phyloP scores from a whole-genome alignment of 768 basidiomycete species.

The Terana coerulea region DNA sequence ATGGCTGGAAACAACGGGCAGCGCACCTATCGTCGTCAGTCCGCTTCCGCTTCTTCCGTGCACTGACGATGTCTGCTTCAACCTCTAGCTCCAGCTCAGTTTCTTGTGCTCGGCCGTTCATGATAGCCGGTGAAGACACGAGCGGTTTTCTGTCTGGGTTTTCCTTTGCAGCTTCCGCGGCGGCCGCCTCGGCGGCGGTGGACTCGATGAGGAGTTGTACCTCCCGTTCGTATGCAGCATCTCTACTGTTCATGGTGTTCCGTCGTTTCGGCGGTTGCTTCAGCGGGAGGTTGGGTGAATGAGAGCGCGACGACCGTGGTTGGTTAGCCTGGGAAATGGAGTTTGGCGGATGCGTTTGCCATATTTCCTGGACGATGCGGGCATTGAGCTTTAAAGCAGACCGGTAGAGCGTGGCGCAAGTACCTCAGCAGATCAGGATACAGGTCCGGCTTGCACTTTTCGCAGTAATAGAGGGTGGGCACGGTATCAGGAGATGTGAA shows the following conservation, averaged over 20 bases:
- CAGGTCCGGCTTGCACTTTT: slow-evolving; percentile 84
- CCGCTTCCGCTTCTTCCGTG: slow-evolving; percentile 70
- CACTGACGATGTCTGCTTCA: slow-evolving; percentile 40
- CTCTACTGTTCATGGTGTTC: slow-evolving; percentile 97
- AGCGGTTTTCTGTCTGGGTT: background rate
- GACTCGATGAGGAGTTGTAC: slow-evolving; percentile 73
- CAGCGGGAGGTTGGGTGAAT: slow-evolving; percentile 55
- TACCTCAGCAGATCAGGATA: slow-evolving; percentile 82
- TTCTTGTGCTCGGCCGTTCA: slow-evolving; percentile 1
- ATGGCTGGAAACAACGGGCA: background rate
- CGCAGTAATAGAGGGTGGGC: slow-evolving; percentile 88
- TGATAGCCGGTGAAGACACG: background rate
- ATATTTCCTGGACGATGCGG: slow-evolving; percentile 45
- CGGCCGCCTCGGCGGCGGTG: slow-evolving; percentile 68
- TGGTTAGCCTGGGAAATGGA: slow-evolving; percentile 50
- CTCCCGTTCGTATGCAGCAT: slow-evolving; percentile 90
- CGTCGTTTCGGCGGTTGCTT: slow-evolving; percentile 80
- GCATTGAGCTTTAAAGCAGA: slow-evolving; percentile 14
- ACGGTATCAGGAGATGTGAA: slow-evolving; percentile 74
- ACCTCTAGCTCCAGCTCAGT: slow-evolving; percentile 33
- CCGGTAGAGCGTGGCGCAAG: slow-evolving; percentile 26
- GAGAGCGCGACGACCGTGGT: slow-evolving; percentile 69
- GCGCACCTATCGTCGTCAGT: slow-evolving; percentile 69
- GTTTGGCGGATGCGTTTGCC: slow-evolving; percentile 60
- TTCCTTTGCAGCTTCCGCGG: slow-evolving; percentile 33